phyloP scores from a whole-genome alignment of 2,329 filamentous ascomycete genomes.

The Tolypocladium amazonense region DNA sequence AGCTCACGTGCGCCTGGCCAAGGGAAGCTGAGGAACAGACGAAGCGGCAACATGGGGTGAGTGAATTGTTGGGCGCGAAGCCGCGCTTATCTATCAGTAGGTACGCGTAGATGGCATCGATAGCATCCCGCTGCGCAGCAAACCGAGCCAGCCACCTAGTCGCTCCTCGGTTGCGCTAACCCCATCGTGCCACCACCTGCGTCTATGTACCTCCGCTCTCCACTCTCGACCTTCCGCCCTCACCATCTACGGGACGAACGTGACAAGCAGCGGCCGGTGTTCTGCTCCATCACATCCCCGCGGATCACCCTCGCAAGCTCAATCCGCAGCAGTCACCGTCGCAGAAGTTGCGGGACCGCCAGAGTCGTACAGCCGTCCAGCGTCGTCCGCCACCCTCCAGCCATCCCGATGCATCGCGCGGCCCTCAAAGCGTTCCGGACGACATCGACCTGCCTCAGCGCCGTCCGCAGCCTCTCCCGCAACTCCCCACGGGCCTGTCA shows the following conservation, averaged over 20 bases:
- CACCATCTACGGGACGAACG: not conserved
- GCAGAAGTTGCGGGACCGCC: not conserved
- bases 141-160: not conserved
- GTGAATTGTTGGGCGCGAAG: not conserved
- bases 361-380: not conserved
- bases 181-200: not conserved
- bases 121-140: not conserved
- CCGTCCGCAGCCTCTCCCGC: constrained; percentile 47
- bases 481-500: constrained; percentile 17
- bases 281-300: not conserved
- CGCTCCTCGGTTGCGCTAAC: no score
- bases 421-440: constrained; percentile 58
- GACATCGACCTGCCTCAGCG: constrained; percentile 53
- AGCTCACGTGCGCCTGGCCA: not conserved
- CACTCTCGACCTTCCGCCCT: not conserved
- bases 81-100: not conserved
- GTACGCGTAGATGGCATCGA: not conserved
- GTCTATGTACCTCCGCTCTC: not conserved
- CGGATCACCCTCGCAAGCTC: not conserved
- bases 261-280: not conserved
- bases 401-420: constrained; percentile 60
- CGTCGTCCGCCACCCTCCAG: not conserved
- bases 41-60: no score
- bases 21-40: not conserved
- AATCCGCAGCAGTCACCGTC: not conserved